phyloP scores from a whole-genome alignment of 2,329 filamentous ascomycete species.

The Colletotrichum somersetense region DNA sequence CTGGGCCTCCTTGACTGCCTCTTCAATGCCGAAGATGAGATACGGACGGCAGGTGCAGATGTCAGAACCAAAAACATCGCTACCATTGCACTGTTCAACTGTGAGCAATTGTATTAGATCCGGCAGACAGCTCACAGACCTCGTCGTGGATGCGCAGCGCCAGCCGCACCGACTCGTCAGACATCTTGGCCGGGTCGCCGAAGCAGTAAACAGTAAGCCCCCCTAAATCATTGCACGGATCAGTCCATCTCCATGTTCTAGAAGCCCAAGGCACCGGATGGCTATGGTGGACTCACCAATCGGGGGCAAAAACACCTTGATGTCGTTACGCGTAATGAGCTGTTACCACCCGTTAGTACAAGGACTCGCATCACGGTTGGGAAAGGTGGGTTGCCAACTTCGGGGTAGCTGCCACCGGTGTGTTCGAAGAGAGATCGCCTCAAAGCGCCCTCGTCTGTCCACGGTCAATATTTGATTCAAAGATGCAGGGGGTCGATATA shows the following conservation, averaged over 20 bases:
- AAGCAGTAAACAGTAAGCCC: constrained; percentile 98
- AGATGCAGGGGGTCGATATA: constrained; percentile 52
- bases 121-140: constrained; percentile 52
- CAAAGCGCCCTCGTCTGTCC: constrained; percentile 82
- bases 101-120: neutral
- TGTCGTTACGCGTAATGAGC: constrained; percentile 92
- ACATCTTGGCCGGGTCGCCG: constrained; percentile 93
- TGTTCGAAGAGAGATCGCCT: constrained; percentile 93
- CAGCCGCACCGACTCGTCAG: constrained; percentile 83
- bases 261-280: neutral
- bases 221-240: constrained; percentile 57
- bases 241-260: neutral
- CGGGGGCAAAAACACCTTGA: constrained; percentile 95
- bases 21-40: constrained; percentile 95
- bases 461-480: constrained; percentile 46
- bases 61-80: constrained; percentile 96
- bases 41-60: constrained; percentile 98
- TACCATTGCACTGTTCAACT: constrained; percentile 81
- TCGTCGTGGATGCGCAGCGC: constrained; percentile 85
- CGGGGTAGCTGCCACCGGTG: constrained; percentile 95
- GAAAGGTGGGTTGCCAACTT: constrained; percentile 60
- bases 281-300: constrained; percentile 70
- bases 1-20: constrained; percentile 97
- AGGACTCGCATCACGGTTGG: neutral
- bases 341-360: constrained; percentile 50